Conservation (phyloP, 2,329 filamentous ascomycete species). For the Gnomoniopsis smithogilvyi region DNA sequence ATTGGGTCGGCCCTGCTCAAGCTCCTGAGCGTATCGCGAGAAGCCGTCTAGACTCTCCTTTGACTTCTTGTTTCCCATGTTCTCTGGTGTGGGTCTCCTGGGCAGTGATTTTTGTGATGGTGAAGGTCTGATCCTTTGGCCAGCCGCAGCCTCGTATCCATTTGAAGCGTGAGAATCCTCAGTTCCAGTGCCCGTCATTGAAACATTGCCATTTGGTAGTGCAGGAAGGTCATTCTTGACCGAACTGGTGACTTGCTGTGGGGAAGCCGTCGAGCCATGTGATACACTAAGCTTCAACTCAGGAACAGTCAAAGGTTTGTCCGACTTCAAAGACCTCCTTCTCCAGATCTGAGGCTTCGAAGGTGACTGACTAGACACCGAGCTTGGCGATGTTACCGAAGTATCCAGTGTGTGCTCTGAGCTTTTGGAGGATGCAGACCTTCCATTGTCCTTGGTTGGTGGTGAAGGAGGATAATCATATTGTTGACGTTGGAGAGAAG, state of each 20-base stretch:
- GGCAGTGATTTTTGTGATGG: constrained; percentile 19
- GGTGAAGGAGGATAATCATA: constrained; percentile 11
- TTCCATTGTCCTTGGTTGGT: constrained; percentile 8
- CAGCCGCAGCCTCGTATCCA: constrained; percentile 22
- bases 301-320: constrained; percentile 43
- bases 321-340: constrained; percentile 47
- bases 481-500: not conserved
- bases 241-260: constrained; percentile 16
- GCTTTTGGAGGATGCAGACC: constrained; percentile 9
- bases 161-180: constrained; percentile 17
- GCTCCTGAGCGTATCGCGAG: constrained; percentile 14
- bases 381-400: constrained; percentile 21
- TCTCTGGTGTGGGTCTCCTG: constrained; percentile 12
- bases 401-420: constrained; percentile 28
- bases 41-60: constrained; percentile 9
- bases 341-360: constrained; percentile 41
- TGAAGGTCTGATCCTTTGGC: constrained; percentile 29
- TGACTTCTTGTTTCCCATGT: constrained; percentile 22
- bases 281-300: constrained; percentile 46
- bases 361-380: constrained; percentile 24
- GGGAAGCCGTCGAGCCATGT: constrained; percentile 45
- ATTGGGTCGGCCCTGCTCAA: constrained; percentile 11
- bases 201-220: constrained; percentile 18
- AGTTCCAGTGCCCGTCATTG: not conserved
- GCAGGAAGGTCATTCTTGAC: constrained; percentile 21